Percentiles rank a stretch among this genome's conserved stretches.
phyloP scores from a whole-genome alignment of 306 rosid genomes.

The Gillenia trifoliata region DNA sequence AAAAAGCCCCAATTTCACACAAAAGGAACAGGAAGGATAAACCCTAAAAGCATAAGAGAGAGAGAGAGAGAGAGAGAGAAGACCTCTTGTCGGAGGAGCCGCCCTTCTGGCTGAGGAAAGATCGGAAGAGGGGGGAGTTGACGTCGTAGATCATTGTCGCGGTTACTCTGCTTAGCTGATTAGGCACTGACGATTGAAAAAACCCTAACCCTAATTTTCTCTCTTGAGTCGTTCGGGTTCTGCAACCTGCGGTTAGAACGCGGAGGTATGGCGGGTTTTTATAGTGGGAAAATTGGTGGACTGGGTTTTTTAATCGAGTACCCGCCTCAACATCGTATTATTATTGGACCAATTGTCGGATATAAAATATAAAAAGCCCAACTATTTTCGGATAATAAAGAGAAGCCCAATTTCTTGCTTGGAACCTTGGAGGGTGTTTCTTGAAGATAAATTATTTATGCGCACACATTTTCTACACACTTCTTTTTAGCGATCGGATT shows the following conservation, averaged over 20 bases:
- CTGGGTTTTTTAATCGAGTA: neutral
- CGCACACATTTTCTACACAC: neutral
- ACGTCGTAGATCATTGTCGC: conserved; percentile 89
- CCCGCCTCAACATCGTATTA: neutral
- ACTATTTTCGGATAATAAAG: neutral
- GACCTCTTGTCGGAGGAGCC: conserved; percentile 92
- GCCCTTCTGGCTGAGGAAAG: conserved; percentile 98
- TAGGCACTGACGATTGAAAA: neutral
- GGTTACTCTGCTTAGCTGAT: neutral
- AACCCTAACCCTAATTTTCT: conserved; percentile 45
- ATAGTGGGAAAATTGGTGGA: neutral
- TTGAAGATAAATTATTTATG: neutral
- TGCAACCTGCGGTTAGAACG: neutral
- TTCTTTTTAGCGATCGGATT: no score
- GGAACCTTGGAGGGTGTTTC: neutral
- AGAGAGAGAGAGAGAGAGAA: neutral
- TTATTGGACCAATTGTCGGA: neutral
- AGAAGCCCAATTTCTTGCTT: neutral
- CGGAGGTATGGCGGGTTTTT: neutral
- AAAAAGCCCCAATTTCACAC: neutral
- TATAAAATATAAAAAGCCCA: neutral
- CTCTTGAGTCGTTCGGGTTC: neutral
- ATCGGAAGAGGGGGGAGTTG: conserved; percentile 92
- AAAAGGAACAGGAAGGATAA: neutral
- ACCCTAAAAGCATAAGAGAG: neutral